Percentiles rank a stretch among this genome's conserved stretches.
phyloP scores from a whole-genome alignment of 169 alveolate species.

The Fabrea salina region DNA sequence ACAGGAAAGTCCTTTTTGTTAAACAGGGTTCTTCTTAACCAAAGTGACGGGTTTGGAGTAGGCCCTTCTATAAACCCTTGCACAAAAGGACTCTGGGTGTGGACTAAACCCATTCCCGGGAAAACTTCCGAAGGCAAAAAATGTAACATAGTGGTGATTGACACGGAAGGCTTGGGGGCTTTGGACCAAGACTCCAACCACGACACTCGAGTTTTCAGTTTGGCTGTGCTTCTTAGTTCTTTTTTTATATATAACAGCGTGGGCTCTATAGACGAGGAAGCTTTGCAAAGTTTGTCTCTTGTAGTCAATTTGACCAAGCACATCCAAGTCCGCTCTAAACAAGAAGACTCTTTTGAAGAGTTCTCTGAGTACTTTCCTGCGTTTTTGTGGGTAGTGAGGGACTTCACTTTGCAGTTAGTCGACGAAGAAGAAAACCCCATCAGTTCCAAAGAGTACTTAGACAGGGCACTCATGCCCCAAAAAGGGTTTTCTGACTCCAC shows the following conservation, averaged over 20 bases:
- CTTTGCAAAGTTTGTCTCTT: constrained; percentile 63
- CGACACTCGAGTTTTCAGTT: constrained; percentile 73
- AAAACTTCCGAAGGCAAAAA: constrained; percentile 75
- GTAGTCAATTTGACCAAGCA: constrained; percentile 75
- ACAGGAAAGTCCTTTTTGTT: constrained; percentile 83
- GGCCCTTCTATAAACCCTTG: constrained; percentile 85
- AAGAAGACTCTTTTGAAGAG: constrained; percentile 65
- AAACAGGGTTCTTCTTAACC: constrained; percentile 69
- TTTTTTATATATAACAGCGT: constrained; percentile 73
- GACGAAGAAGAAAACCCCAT: constrained; percentile 67
- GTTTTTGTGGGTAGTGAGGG: constrained; percentile 83
- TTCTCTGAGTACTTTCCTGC: constrained; percentile 70
- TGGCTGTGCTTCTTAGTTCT: constrained; percentile 65
- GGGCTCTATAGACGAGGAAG: constrained; percentile 82
- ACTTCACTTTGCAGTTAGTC: constrained; percentile 69
- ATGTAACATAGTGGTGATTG: constrained; percentile 70
- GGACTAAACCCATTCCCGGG: constrained; percentile 80
- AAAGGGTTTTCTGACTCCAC: constrained; percentile 68
- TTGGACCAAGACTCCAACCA: constrained; percentile 81
- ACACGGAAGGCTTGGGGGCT: constrained; percentile 87
- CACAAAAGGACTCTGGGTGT: constrained; percentile 82
- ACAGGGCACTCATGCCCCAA: constrained; percentile 59
- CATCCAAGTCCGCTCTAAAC: constrained; percentile 50
- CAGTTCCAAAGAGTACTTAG: constrained; percentile 67
- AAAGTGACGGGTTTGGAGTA: constrained; percentile 76